Evolutionary conservation across 257 asterid species (phyloP), one percentile per base, ranked within the genome.

Genomic region (Salvia rosmarinus): DNA sequence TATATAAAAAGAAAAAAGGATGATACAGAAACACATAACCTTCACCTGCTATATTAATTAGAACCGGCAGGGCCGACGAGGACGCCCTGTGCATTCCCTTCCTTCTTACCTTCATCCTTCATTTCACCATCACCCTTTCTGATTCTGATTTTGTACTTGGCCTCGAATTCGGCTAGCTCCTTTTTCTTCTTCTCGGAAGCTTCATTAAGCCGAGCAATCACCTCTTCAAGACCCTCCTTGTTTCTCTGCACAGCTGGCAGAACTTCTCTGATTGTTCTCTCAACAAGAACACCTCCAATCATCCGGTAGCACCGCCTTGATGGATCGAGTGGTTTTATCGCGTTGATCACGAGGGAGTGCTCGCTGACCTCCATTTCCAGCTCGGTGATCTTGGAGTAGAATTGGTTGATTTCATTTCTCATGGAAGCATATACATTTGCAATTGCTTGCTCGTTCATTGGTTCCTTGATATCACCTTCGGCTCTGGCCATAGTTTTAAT

Each of bases 271-370:
- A 95, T 85, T 8, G 96, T 91, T 79, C 98, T 79, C 79, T 95
- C 99, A 4, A 95, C 98, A 12, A 95, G 98, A 23, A 95, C 99
- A 0, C 98, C 99, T 42, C 99, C 99, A 68, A 91, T 85, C 99
- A 91, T 87, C 19, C 98, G 88, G 85, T 85, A 91, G 89, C 99
- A 95, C 72, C 90, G 78, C 77, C 98, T 90, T n/a, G 90, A 85
- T 51, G 91, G 96, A 58, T 95, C 99, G 12, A 95, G 91, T 23
- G 95, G 98, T 64, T 85, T 77, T 46, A 95, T 88, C 78, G 99
- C 99, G 72, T 91, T 89, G 77, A 87, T 84, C 79, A 95, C 99
- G 11, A 95, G 89, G 13, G 94, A 83, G 73, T 95, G 99, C 83
- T 95, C 99, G 16, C 95, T 88, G 9, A 75, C 97, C 81, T 95